Percentiles rank a stretch among this genome's conserved stretches.
These are phyloP conservation scores for Plectosphaerella plurivora DNA, from an alignment of 2,329 filamentous ascomycete genomes.

Conservation along the genomic window DNA sequence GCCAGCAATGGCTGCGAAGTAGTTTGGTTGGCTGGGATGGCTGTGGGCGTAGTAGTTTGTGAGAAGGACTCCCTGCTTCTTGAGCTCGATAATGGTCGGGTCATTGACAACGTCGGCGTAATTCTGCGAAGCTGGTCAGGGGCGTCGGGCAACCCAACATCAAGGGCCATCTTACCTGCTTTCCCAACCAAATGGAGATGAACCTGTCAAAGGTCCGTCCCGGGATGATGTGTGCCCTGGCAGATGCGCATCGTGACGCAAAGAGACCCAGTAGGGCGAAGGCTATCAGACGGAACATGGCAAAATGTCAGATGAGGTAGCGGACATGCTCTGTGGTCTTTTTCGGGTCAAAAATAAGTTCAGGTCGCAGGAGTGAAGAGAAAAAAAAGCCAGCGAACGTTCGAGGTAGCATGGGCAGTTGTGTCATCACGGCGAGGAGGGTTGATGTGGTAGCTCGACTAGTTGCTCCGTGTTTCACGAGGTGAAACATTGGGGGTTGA, in stretches of 20 bases:
- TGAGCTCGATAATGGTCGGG: conserved; percentile 31
- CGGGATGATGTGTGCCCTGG: conserved; percentile 15
- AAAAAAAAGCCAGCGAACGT: too few relatives aligned
- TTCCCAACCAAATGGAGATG: conserved; percentile 40
- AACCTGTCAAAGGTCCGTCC: conserved; percentile 35
- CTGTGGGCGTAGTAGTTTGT: conserved; percentile 42
- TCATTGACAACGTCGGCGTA: conserved; percentile 35
- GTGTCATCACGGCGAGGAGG: too few relatives aligned
- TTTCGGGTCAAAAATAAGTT: too few relatives aligned
- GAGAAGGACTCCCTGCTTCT: conserved; percentile 37
- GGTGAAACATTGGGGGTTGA: background rate
- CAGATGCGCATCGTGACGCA: background rate
- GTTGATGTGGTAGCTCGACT: too few relatives aligned
- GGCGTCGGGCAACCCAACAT: background rate
- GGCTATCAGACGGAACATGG: conserved; percentile 4
- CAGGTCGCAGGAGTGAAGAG: too few relatives aligned
- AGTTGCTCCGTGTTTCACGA: background rate
- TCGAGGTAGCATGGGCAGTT: too few relatives aligned
- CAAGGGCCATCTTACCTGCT: conserved; percentile 24
- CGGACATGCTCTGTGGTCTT: conserved; percentile 1
- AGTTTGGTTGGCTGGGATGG: conserved; percentile 41
- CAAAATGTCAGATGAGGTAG: background rate
- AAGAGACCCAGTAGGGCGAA: background rate
- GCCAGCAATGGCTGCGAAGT: conserved; percentile 38
- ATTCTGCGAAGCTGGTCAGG: conserved; percentile 26